Base-by-base conservation (phyloP, 371 early-diverging fungal genomes). In the Rhizopus arrhizus region DNA sequence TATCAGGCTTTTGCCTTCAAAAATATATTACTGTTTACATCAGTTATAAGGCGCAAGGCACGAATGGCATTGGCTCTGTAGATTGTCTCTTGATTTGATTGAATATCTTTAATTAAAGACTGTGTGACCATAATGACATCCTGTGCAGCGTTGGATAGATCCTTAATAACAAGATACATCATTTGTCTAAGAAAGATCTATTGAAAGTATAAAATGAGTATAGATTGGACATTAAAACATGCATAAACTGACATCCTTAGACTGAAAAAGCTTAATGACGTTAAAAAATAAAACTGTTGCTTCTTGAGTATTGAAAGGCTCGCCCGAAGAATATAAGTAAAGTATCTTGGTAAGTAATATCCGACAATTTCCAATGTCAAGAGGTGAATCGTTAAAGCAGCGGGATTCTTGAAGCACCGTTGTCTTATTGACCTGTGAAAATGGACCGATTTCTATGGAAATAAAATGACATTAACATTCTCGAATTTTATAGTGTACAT, bases 121-220 rank as follows among this genome's bases (percentile, higher is more conserved):
- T 92, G 91, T 12, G 96, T 99, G 54, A 95, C 95, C 93, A 98
- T 95, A 68, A 98, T 94, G 34, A 96, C 96, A 83, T 97, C 94
- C 72, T 97, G 93, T 53, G 97, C 95, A 57, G 91, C 86, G 16
- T 83, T 85, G 42, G 96, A 88, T 13, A 99, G 85, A 74, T 97
- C 97, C 75, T 97, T 97, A 78, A 99, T 98, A 49, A 92, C 91
- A 51, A 98, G 81, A 69, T 98, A 97, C 63, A 97, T 91, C 88
- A 95, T 92, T 82, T 97, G 97, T 56, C 99, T 91, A 64, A 99
- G 72, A 7, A 90, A 81, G 40, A 88, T 85, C 92, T 97, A 81
- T 33, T 28, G 13, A 28, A 58, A 13, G 2, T 40, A 40, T 7
- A 7, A 40, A 36, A 11, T 11, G 11, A 36, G 11, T 6, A 9